Base-by-base conservation (phyloP, 495 filamentous ascomycete genomes). In the Hypoxylon rickii region DNA sequence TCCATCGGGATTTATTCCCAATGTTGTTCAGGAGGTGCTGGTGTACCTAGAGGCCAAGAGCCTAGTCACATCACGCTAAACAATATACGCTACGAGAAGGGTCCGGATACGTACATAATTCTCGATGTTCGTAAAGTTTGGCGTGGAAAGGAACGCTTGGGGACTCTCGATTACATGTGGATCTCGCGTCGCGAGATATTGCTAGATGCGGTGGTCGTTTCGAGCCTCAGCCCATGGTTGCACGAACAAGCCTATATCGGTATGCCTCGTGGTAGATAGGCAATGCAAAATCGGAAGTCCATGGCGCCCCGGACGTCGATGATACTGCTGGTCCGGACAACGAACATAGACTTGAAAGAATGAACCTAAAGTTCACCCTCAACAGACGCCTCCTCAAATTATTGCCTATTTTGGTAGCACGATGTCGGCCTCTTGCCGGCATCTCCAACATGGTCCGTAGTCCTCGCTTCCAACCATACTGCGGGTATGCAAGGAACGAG, bases 381-480 rank as follows among this genome's bases (percentile, higher is more conserved):
- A 57, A 51, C 43, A 37, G 21, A 41, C 54, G 49, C 48, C 46
- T 51, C 49, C 32, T 34, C 13, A n/a, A 34, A 7, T 7, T 12
- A 7, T 34, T 34, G 11, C 34, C 15, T 17, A 37, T 61, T 60
- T 46, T 36, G 40, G 44, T 24, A 34, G 39, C 50, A 58, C 51
- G 64, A 66, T 67, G 70, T 74, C 71, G 72, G 72, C 54, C 43
- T 44, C 19, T 49, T 51, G 56, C 73, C 75, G 75, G 75, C 68
- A 65, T 75, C 60, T 77, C 75, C 75, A 77, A 74, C 71, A 61
- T 65, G 65, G 73, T 77, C 73, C 73, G 73, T 67, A 58, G 50
- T 37, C 19, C 50, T 4, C 44, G 6, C 22, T 32, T 42, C 22
- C 34, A 19, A 11, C 15, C n/a, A 19, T 16, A 21, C 24, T 46